Evolutionary conservation across 805 yeast species (phyloP), one percentile per base, ranked within the genome.

Genomic region (Kluyveromyces lactis): DNA sequence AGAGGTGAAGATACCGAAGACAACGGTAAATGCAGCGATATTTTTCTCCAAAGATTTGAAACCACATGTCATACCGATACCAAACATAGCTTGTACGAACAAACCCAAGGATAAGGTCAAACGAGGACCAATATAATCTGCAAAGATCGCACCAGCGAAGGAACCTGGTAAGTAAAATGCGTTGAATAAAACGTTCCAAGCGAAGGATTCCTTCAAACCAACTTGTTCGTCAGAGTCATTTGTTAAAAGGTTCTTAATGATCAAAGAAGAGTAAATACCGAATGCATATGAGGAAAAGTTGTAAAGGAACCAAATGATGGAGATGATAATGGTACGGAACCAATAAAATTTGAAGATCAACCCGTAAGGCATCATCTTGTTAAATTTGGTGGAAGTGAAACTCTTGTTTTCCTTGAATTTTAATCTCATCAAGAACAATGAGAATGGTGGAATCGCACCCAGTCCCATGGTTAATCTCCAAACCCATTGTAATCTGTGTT

Each of bases 91-190:
- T 66, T 90, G 97, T 30, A 73, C 46, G 36, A 69, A 48, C 18
- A 86, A 78, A 54, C 96, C 97, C 41, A 68, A 40, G 24, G 69
- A 72, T 33, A 86, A 64, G 8, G 95, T 83, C 45, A 82, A 58
- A 62, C 96, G 75, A 40, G 97, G 95, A n/a, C 97, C 97, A 42
- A 87, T 54, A 62, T 75, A 84, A 62, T 90, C 97, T n/a, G 95
- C 72, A 29, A 76, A 63, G 37, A 73, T 54, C n/a, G 95, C 95
- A 54, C 97, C 97, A 17, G 83, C 58, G 59, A 86, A 75, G 1
- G 95, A 72, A 50, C 97, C 97, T 11, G 97, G 97, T 28, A 89
- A 64, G 62, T 89, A 87, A 63, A 90, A 89, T 52, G 83, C 67
- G 63, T 86, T 86, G 53, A 89, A 73, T 5, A 90, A 90, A 44